These are phyloP conservation scores for Kernera saxatilis DNA, from an alignment of 345 rosid genomes.

Conservation along the genomic window DNA sequence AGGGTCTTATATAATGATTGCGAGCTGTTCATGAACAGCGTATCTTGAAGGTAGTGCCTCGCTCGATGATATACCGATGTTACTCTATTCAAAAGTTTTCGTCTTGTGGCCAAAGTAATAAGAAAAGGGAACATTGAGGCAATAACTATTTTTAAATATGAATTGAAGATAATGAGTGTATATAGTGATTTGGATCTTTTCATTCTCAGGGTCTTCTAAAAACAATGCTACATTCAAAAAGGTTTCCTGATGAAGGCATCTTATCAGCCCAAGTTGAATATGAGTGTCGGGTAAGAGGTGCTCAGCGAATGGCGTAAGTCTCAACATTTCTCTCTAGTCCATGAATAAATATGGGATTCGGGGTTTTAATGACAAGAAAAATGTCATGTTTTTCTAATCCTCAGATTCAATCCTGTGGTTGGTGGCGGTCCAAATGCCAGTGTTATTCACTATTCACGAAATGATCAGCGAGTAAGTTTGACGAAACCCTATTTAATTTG, in stretches of 20 bases:
- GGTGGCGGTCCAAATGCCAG: slow-evolving; percentile 93
- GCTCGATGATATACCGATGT: background rate
- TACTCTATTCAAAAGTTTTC: background rate
- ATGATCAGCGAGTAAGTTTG: slow-evolving; percentile 75
- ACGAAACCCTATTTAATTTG: background rate
- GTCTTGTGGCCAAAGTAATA: background rate
- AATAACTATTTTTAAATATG: too few relatives aligned
- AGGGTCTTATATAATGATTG: background rate
- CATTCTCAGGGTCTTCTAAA: slow-evolving; percentile 70
- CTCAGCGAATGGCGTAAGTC: slow-evolving; percentile 97
- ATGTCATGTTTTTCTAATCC: background rate
- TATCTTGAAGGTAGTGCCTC: background rate
- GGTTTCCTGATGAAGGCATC: slow-evolving; percentile 65
- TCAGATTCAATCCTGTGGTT: slow-evolving; percentile 90
- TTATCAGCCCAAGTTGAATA: slow-evolving; percentile 84
- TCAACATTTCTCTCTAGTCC: background rate
- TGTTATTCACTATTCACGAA: slow-evolving; percentile 91
- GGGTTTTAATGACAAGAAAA: background rate
- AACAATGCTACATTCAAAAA: slow-evolving; percentile 82
- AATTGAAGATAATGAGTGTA: too few relatives aligned
- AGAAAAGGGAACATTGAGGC: background rate
- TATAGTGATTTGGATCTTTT: slow-evolving; percentile 17
- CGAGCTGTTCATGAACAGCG: background rate
- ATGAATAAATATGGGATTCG: background rate
- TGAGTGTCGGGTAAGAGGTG: slow-evolving; percentile 89